Percentiles rank a stretch among this genome's conserved stretches.
Conservation (phyloP, 2,329 filamentous ascomycete genomes). For the Diaporthe vexans region DNA sequence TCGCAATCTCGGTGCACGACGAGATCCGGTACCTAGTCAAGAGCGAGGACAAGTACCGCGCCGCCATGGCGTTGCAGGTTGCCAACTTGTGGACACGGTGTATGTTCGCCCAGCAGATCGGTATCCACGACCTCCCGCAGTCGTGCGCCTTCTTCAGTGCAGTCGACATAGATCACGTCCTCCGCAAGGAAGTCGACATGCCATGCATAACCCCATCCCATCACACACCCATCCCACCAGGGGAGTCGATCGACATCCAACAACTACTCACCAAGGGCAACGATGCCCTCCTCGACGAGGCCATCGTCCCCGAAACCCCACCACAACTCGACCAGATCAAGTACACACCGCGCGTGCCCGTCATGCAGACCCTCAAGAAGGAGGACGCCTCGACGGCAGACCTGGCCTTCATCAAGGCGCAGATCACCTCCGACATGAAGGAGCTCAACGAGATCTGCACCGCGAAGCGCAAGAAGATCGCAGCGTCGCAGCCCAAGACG, state of each 20-base stretch:
- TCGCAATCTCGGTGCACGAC: slow-evolving; percentile 96
- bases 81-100: slow-evolving; percentile 96
- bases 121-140: slow-evolving; percentile 94
- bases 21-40: slow-evolving; percentile 95
- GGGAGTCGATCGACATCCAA: slow-evolving; percentile 88
- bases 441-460: slow-evolving; percentile 83
- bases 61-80: slow-evolving; percentile 93
- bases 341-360: slow-evolving; percentile 80
- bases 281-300: slow-evolving; percentile 77
- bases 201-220: slow-evolving; percentile 95
- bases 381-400: slow-evolving; percentile 58
- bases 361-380: slow-evolving; percentile 80
- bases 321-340: slow-evolving; percentile 73
- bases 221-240: slow-evolving; percentile 80
- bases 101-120: slow-evolving; percentile 97
- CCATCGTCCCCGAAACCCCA: slow-evolving; percentile 68
- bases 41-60: slow-evolving; percentile 86
- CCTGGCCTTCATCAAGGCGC: slow-evolving; percentile 81
- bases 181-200: slow-evolving; percentile 99
- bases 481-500: slow-evolving; percentile 37
- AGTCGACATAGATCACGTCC: slow-evolving; percentile 92
- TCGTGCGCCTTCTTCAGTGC: slow-evolving; percentile 96
- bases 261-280: slow-evolving; percentile 82
- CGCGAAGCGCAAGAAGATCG: slow-evolving; percentile 61
- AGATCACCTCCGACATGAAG: slow-evolving; percentile 81